phyloP scores from a whole-genome alignment of 1,284 basidiomycete species.

The Trichosporon faecale region DNA sequence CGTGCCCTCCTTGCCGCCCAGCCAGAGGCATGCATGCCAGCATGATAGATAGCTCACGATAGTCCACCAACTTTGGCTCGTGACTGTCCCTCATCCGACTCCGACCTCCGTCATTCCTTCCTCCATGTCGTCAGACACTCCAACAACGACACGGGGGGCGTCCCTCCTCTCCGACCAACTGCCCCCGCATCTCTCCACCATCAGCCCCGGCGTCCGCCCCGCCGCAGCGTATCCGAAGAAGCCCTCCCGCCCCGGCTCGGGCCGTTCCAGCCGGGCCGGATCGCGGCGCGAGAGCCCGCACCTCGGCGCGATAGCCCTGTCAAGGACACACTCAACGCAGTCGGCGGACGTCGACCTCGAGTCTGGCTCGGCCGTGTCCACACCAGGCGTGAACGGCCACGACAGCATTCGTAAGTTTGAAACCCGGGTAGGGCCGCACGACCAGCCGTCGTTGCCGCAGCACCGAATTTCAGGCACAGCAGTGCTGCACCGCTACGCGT shows the following conservation, averaged over 20 bases:
- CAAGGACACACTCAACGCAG: not conserved
- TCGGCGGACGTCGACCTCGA: not conserved
- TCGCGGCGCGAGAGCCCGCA: not conserved
- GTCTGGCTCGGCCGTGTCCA: not conserved
- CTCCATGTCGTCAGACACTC: not conserved
- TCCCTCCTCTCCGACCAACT: not conserved
- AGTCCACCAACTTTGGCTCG: not conserved
- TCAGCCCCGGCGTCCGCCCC: constrained; percentile 1
- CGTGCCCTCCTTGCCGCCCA: too few relatives aligned
- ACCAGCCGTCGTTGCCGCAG: not conserved
- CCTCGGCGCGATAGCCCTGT: not conserved
- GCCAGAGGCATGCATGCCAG: not conserved
- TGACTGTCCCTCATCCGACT: not conserved
- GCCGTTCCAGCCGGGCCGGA: not conserved
- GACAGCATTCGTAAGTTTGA: constrained; percentile 13
- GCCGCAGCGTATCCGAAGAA: not conserved
- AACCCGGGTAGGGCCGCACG: not conserved
- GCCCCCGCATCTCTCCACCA: not conserved
- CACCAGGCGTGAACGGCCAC: not conserved
- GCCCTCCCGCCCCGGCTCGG: not conserved
- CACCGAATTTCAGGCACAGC: not conserved
- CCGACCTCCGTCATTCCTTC: constrained; percentile 3
- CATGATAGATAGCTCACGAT: not conserved
- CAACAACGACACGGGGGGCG: not conserved
- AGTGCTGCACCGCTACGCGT: not conserved